phyloP scores from a whole-genome alignment of 2,329 filamentous ascomycete species.

The Diaporthe citri region DNA sequence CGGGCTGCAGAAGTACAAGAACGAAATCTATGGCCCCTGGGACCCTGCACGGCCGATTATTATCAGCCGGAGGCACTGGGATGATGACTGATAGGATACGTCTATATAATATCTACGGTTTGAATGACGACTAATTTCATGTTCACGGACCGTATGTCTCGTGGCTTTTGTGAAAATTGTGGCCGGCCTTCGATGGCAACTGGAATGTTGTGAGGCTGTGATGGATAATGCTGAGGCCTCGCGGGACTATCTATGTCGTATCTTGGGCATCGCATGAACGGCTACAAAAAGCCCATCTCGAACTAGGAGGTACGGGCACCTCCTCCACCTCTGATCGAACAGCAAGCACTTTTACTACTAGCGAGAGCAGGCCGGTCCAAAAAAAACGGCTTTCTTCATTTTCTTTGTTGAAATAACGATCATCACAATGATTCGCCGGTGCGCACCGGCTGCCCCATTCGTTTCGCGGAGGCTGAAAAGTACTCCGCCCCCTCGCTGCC shows the following conservation, averaged over 20 bases:
- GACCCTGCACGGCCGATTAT: constrained; percentile 93
- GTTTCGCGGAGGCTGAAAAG: background rate
- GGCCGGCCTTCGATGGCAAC: background rate
- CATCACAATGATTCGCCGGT: background rate
- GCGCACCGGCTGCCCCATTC: background rate
- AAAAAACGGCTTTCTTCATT: too few relatives aligned
- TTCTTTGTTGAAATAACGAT: background rate
- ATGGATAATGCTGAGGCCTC: background rate
- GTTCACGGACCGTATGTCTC: background rate
- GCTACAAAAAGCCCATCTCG: too few relatives aligned
- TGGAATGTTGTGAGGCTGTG: background rate
- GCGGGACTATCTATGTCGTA: background rate
- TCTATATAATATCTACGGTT: constrained; percentile 7
- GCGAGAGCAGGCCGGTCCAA: background rate
- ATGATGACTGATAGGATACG: constrained; percentile 71
- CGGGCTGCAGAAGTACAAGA: constrained; percentile 97
- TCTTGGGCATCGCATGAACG: background rate
- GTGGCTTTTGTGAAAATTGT: background rate
- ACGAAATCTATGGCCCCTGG: constrained; percentile 98
- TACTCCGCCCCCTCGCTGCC: background rate
- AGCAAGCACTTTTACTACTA: background rate
- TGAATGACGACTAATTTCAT: background rate
- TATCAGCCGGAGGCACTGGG: constrained; percentile 73
- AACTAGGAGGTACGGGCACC: too few relatives aligned
- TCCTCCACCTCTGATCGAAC: background rate